Percentiles rank a stretch among this genome's conserved stretches.
Conservation (phyloP, 352 stramenopile species). For the Phytophthora syringae region DNA sequence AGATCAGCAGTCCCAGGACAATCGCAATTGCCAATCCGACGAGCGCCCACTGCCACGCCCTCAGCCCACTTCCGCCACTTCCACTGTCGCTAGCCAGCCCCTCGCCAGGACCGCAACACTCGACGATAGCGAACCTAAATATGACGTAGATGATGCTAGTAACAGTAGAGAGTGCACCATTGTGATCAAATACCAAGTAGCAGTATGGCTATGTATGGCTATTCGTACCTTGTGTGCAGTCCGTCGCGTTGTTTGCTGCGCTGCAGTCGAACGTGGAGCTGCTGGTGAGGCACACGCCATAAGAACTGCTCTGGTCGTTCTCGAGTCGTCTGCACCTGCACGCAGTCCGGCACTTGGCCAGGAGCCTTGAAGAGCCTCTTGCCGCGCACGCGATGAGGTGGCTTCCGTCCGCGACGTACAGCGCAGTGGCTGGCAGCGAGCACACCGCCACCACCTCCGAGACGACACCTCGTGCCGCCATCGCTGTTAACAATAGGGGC, state of each 20-base stretch:
- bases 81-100: constrained; percentile 16
- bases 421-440: constrained; percentile 28
- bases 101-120: not conserved
- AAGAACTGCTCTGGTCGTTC: constrained; percentile 8
- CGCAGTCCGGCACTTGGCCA: constrained; percentile 14
- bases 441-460: constrained; percentile 29
- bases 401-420: constrained; percentile 28
- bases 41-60: constrained; percentile 46
- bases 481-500: constrained; percentile 5
- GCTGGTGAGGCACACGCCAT: constrained; percentile 24
- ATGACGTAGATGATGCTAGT: not conserved
- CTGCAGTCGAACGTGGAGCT: constrained; percentile 15
- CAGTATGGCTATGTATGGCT: not conserved
- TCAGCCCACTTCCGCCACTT: constrained; percentile 14
- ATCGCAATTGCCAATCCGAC: constrained; percentile 42
- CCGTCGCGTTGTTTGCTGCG: constrained; percentile 14
- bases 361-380: constrained; percentile 14
- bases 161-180: constrained; percentile 1
- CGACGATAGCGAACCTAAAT: constrained; percentile 1
- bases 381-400: constrained; percentile 13
- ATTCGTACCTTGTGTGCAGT: constrained; percentile 17
- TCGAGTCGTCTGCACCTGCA: constrained; percentile 30
- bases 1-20: constrained; percentile 39
- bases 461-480: constrained; percentile 1
- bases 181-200: no score